These are phyloP conservation scores for Spirogloea muscicola DNA, from an alignment of 139 green algal genomes.

Conservation along the genomic window DNA sequence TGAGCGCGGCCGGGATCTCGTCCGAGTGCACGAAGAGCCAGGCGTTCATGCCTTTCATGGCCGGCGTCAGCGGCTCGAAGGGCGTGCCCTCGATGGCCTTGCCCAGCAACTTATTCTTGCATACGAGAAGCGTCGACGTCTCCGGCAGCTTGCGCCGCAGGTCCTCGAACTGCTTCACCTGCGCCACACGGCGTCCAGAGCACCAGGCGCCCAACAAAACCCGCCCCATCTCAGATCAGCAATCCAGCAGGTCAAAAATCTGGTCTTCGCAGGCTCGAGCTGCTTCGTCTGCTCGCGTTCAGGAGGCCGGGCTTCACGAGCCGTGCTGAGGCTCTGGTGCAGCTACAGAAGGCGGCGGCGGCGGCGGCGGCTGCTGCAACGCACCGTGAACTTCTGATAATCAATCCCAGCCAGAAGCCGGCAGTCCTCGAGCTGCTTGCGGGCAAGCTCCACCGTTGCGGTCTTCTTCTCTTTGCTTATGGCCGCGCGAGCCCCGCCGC, in stretches of 20 bases:
- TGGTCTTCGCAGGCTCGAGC: too few relatives aligned
- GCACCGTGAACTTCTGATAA: too few relatives aligned
- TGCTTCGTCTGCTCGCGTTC: too few relatives aligned
- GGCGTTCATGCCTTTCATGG: conserved; percentile 44
- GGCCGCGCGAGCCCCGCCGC: too few relatives aligned
- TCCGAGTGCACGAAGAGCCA: conserved; percentile 37
- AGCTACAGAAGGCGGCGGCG: too few relatives aligned
- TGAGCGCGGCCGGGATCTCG: conserved; percentile 26
- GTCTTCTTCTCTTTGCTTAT: conserved; percentile 38
- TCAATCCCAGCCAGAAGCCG: conserved; percentile 25
- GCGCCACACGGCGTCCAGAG: neutral
- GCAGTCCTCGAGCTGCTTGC: conserved; percentile 29
- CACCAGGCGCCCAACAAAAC: too few relatives aligned
- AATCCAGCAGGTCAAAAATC: too few relatives aligned
- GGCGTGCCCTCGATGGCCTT: conserved; percentile 33
- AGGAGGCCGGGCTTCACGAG: too few relatives aligned
- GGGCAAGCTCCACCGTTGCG: conserved; percentile 32
- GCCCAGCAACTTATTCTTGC: conserved; percentile 42
- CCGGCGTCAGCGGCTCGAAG: conserved; percentile 22
- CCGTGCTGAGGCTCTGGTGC: too few relatives aligned
- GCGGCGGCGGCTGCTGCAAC: too few relatives aligned
- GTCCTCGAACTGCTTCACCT: conserved; percentile 44
- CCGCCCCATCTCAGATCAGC: too few relatives aligned
- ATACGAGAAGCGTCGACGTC: conserved; percentile 14
- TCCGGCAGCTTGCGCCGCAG: conserved; percentile 35